Base-by-base conservation (phyloP, 768 basidiomycete species). In the Tylopilus subfusipes region DNA sequence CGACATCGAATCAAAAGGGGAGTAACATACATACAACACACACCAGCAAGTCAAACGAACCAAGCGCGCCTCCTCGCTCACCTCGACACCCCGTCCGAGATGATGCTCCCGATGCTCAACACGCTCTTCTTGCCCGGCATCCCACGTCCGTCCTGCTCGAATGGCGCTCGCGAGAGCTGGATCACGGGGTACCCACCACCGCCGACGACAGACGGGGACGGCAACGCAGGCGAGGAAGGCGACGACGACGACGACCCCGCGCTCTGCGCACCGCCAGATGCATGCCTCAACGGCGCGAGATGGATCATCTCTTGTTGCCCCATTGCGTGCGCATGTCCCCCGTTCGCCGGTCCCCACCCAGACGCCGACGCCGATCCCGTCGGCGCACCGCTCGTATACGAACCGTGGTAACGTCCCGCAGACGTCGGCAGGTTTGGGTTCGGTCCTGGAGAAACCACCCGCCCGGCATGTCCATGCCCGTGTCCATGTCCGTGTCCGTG, bases 91-190 rank as follows among this genome's bases (percentile, higher is more conserved):
- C 67, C 63, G 1, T 82, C 83, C 36, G 82, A 84, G 52, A 86
- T 85, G 52, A 87, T 87, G 61, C 82, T 85, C 51, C 83, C 83
- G 57, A 87, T 87, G 60, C 83, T 85, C 71, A 87, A 63, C 51
- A 78, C 79, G 60, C 84, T 86, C 71, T 82, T 86, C 77, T 85
- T 86, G 36, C 76, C 68, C 0, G 46, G 54, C 2, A 53, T 50
- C 2, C 59, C 62, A n/a, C 61, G 61, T 22, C 58, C 61, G 11
- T 70, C 68, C 30, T 68, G 64, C 42, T 72, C 70, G 27, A 70
- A 70, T 10, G 66, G 70, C 11, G 68, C 61, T 5, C 70, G 62
- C 16, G 70, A 68, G 19, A 70, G 66, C 14, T 67, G 68, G 10
- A 70, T 68, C 44, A 70, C 34, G 0, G 71, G 53, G 10, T 68